A percentile compares a stretch with the other conserved stretches of the same genome.
Evolutionary conservation across 192 early-diverging fungal genomes (phyloP).

Genomic region (Rhizophagus clarus): DNA sequence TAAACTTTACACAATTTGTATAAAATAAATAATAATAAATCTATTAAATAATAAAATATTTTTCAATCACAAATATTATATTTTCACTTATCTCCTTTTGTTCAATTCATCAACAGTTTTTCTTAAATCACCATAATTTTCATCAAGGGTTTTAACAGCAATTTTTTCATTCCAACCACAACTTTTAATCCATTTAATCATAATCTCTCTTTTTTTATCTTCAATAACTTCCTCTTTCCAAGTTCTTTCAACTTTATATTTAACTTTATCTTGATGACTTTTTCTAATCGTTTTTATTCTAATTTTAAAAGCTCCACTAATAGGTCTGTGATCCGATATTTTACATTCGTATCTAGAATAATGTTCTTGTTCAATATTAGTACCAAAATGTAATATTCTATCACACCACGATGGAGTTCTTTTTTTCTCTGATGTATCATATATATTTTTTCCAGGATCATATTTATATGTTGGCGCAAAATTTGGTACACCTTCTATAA

Average conservation of each 20-base stretch:
- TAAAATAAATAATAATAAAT: background rate
- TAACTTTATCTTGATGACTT: slow-evolving; percentile 45
- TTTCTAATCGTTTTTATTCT: slow-evolving; percentile 62
- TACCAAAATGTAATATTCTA: slow-evolving; percentile 73
- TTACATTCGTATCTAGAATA: slow-evolving; percentile 73
- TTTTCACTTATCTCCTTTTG: background rate
- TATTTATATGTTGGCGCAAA: slow-evolving; percentile 99
- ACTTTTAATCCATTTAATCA: slow-evolving; percentile 40
- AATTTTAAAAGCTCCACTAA: slow-evolving; percentile 68
- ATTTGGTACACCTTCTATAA: slow-evolving; percentile 71
- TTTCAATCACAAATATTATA: too few relatives aligned
- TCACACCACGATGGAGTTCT: slow-evolving; percentile 97
- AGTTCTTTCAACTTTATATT: slow-evolving; percentile 50
- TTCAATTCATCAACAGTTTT: slow-evolving; percentile 20
- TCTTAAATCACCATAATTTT: background rate
- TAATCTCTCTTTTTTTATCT: slow-evolving; percentile 41
- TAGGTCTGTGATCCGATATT: slow-evolving; percentile 86
- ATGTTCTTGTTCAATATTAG: slow-evolving; percentile 43
- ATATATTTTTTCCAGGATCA: slow-evolving; percentile 78
- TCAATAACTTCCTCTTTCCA: slow-evolving; percentile 50
- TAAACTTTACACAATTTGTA: too few relatives aligned
- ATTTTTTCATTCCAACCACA: slow-evolving; percentile 36
- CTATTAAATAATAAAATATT: background rate
- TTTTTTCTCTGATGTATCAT: slow-evolving; percentile 93
- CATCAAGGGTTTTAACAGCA: background rate